Percentiles rank a stretch among this genome's conserved stretches.
These are phyloP conservation scores for Leptographium procerum DNA, from an alignment of 2,329 filamentous ascomycete genomes.

Conservation along the genomic window DNA sequence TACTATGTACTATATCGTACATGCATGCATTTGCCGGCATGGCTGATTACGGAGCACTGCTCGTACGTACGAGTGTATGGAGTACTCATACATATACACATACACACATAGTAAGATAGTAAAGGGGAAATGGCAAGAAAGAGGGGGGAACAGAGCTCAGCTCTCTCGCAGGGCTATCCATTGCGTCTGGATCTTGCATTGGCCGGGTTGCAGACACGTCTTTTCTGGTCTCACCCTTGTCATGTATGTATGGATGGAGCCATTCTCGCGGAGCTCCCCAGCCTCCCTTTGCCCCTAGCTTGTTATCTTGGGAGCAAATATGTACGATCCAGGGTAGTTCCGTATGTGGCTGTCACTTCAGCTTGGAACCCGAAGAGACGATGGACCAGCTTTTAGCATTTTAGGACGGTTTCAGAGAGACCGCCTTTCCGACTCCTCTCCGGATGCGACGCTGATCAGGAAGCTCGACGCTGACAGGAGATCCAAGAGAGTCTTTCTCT, in stretches of 20 bases:
- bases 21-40: constrained; percentile 1
- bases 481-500: neutral
- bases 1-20: too few species aligned
- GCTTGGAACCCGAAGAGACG: neutral
- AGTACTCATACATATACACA: too few species aligned
- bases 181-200: neutral
- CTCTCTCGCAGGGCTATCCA: neutral
- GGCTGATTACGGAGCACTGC: too few species aligned
- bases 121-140: too few species aligned
- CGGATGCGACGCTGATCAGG: constrained; percentile 1
- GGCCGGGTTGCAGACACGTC: neutral
- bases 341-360: neutral
- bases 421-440: neutral
- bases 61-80: too few species aligned
- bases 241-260: neutral
- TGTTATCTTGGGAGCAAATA: neutral
- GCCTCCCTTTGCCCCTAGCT: neutral
- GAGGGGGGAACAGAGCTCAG: neutral
- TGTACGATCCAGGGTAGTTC: neutral
- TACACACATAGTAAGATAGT: too few species aligned
- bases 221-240: neutral
- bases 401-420: constrained; percentile 3
- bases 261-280: neutral
- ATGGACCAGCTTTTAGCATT: neutral
- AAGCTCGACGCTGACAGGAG: neutral